Conservation (phyloP, 495 filamentous ascomycete species). For the Aspergillus sclerotiicarbonarius region DNA sequence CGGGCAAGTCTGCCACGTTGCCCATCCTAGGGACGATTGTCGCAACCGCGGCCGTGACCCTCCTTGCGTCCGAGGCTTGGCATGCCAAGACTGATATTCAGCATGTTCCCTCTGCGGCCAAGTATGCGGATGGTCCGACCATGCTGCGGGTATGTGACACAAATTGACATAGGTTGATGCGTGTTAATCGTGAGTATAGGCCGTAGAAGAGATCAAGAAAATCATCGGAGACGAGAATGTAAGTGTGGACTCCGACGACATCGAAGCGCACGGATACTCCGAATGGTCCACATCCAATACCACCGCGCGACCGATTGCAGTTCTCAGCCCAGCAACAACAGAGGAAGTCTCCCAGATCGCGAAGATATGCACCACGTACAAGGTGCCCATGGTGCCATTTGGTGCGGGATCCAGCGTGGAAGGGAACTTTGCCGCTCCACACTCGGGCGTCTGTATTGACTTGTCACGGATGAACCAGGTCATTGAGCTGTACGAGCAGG, state of each 20-base stretch:
- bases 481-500: slow-evolving; percentile 67
- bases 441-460: slow-evolving; percentile 77
- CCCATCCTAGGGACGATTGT: neutral
- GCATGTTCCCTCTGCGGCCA: neutral
- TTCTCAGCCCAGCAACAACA: slow-evolving; percentile 68
- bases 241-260: slow-evolving; percentile 72
- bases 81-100: neutral
- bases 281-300: slow-evolving; percentile 78
- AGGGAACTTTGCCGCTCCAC: slow-evolving; percentile 75
- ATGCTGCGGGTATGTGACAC: slow-evolving; percentile 13
- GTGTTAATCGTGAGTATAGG: slow-evolving; percentile 4
- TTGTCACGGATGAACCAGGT: slow-evolving; percentile 79
- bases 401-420: slow-evolving; percentile 78
- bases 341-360: slow-evolving; percentile 70
- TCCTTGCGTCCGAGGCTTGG: slow-evolving; percentile 1
- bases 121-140: slow-evolving; percentile 11
- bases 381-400: slow-evolving; percentile 68
- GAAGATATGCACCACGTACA: slow-evolving; percentile 69
- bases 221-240: slow-evolving; percentile 64
- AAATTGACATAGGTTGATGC: neutral
- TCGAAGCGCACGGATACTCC: slow-evolving; percentile 72
- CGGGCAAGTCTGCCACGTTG: neutral
- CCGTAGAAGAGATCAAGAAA: slow-evolving; percentile 50
- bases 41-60: neutral
- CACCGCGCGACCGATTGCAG: slow-evolving; percentile 64